These are phyloP conservation scores for Symbiotaphrina buchneri DNA, from an alignment of 495 filamentous ascomycete genomes.

Conservation along the genomic window DNA sequence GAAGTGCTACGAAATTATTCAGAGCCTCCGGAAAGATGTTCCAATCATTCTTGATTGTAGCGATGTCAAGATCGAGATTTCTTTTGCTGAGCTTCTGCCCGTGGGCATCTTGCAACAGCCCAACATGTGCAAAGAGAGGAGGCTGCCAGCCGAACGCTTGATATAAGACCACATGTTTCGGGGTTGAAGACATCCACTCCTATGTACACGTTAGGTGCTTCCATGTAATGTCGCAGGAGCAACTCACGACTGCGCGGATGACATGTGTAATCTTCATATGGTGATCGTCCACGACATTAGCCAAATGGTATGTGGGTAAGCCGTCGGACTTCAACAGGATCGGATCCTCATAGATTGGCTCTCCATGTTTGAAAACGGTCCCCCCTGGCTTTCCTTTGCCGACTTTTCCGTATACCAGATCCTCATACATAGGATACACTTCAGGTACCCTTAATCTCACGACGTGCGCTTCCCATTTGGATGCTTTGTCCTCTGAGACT, in stretches of 20 bases:
- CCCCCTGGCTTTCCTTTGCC: constrained; percentile 26
- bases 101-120: constrained; percentile 52
- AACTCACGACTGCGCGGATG: constrained; percentile 55
- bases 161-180: constrained; percentile 72
- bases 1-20: constrained; percentile 60
- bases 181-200: constrained; percentile 92
- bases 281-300: constrained; percentile 92
- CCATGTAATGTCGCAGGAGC: not conserved
- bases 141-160: constrained; percentile 73
- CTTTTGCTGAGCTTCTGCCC: constrained; percentile 83
- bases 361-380: constrained; percentile 6
- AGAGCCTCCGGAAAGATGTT: constrained; percentile 54
- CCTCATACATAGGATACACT: constrained; percentile 34
- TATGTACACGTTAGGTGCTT: constrained; percentile 7
- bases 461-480: constrained; percentile 47
- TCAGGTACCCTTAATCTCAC: constrained; percentile 48
- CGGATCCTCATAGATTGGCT: constrained; percentile 39
- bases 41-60: constrained; percentile 35
- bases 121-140: constrained; percentile 72
- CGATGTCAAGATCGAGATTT: constrained; percentile 44
- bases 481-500: constrained; percentile 45
- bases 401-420: constrained; percentile 47
- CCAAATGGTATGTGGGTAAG: constrained; percentile 85
- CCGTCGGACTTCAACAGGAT: constrained; percentile 81
- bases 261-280: constrained; percentile 91